Percentiles rank a stretch among this genome's conserved stretches.
Evolutionary conservation across 148 eudicot species (phyloP).

Genomic region (Camellia granthamiana): DNA sequence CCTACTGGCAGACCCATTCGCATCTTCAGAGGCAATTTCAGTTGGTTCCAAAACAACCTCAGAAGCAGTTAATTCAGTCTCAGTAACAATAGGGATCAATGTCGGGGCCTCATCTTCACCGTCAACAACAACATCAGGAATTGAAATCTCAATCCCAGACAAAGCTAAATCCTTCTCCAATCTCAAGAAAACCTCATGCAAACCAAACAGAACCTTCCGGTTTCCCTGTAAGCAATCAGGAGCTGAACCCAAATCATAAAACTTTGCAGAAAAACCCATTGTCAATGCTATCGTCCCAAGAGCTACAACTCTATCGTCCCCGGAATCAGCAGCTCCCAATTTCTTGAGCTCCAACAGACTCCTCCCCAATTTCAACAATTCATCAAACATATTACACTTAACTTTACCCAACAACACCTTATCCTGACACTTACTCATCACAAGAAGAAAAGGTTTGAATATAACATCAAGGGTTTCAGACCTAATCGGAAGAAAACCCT

Average conservation of each 20-base stretch:
- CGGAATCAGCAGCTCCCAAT: slow-evolving; percentile 31
- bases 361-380: slow-evolving; percentile 55
- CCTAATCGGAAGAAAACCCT: slow-evolving; percentile 54
- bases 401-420: slow-evolving; percentile 69
- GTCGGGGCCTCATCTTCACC: slow-evolving; percentile 49
- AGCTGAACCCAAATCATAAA: slow-evolving; percentile 60
- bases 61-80: slow-evolving; percentile 14
- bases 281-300: slow-evolving; percentile 54
- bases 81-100: slow-evolving; percentile 40
- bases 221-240: slow-evolving; percentile 79
- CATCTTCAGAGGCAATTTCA: slow-evolving; percentile 6
- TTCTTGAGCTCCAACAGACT: slow-evolving; percentile 43
- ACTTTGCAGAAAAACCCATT: slow-evolving; percentile 52
- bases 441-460: slow-evolving; percentile 53
- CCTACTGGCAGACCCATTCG: slow-evolving; percentile 18
- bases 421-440: slow-evolving; percentile 49
- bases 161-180: slow-evolving; percentile 70
- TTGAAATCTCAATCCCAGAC: slow-evolving; percentile 44
- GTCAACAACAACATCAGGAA: slow-evolving; percentile 42
- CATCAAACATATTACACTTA: slow-evolving; percentile 57
- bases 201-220: slow-evolving; percentile 64
- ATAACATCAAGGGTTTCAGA: slow-evolving; percentile 49
- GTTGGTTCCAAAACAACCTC: slow-evolving; percentile 10
- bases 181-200: slow-evolving; percentile 71
- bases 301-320: slow-evolving; percentile 26